Evolutionary conservation across 345 rosid genomes (phyloP), one percentile per base, ranked within the genome.

Genomic region (Raphanus sativus): DNA sequence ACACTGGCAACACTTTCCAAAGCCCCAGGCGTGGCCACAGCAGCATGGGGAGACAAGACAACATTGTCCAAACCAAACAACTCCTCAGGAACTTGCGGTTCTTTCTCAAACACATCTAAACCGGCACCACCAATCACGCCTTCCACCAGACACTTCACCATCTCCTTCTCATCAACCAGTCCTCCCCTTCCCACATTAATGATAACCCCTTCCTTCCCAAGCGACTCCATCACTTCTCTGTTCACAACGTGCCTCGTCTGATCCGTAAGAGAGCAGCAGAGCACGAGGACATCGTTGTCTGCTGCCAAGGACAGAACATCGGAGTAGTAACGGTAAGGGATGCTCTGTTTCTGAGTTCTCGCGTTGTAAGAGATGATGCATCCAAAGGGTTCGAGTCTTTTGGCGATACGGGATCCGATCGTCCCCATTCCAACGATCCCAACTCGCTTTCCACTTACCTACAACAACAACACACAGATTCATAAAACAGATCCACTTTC

Each of bases 71-170:
- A 61, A 6, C 72, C 72, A 8, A 75, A 80, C 26, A 91, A 79
- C 75, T 86, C 88, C 42, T 79, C 48, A 0, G 94, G 90, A 48
- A 89, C 84, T 70, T 74, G 5, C 45, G 94, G 97, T 67, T 93
- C 97, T 2, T 89, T 72, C 86, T 88, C 92, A 77, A 88, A 89
- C 81, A 93, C 92, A 80, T 93, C 97, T 66, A 93, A 85, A 32
- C 94, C 96, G 0, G 90, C 92, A 65, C 96, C 96, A 24, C 89
- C 89, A 28, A 91, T 81, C 50, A 89, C 84, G 11, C 98, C 91
- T 42, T 34, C 65, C 55, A 84, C 76, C 75, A 93, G 74, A 62
- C 83, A 84, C 69, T 81, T 80, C 7, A 89, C 91, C 80, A 89
- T 63, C 75, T 89, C 98, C 79, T 70, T 65, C 77, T 80, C 83